Base-by-base conservation (phyloP, 2,329 filamentous ascomycete genomes). In the Fusarium succisae region DNA sequence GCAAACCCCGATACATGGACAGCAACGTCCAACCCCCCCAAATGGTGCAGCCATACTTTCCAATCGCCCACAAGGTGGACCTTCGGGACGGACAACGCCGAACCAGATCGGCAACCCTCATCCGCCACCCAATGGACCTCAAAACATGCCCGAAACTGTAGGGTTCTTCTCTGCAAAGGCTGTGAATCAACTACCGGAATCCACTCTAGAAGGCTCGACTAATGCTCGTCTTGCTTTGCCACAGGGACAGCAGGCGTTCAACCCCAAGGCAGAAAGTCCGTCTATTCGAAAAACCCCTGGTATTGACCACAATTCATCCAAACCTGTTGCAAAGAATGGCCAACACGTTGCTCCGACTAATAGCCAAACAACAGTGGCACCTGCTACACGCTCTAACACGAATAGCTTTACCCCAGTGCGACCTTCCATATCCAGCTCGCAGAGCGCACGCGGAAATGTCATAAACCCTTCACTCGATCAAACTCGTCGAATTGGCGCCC, bases 271-370 rank as follows among this genome's bases (percentile, higher is more conserved):
- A 11, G 92, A 95, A 77, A 94, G 92, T 70, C 95, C 95, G 0
- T 96, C 95, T 1, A 95, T 98, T 79, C 90, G 94, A 70, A 95
- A 96, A 80, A 98, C 96, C 1, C 93, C 93, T 0, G 95, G 95
- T 6, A 89, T 98, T 44, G 94, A 98, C 78, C 94, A 97, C 79
- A 91, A 85, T 28, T 92, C 90, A 58, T 95, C 93, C 9, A 91
- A 92, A 59, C 94, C 95, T 0, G 84, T 98, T 5, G 88, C 87
- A 8, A 89, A 87, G 70, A 87, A 85, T 51, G 83, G 86, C 0
- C 85, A 88, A 71, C 88, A 91, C 66, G 84, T 90, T 1, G 80
- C 86, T 2, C 85, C 87, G 3, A 53, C 78, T n/a, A 78, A 64
- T 72, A 80, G 76, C 69, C 81, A 82, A 60, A 60, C 74, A 26